These are phyloP conservation scores for Aureobasidium sp. DNA, from an alignment of 2,329 filamentous ascomycete genomes.

Conservation along the genomic window DNA sequence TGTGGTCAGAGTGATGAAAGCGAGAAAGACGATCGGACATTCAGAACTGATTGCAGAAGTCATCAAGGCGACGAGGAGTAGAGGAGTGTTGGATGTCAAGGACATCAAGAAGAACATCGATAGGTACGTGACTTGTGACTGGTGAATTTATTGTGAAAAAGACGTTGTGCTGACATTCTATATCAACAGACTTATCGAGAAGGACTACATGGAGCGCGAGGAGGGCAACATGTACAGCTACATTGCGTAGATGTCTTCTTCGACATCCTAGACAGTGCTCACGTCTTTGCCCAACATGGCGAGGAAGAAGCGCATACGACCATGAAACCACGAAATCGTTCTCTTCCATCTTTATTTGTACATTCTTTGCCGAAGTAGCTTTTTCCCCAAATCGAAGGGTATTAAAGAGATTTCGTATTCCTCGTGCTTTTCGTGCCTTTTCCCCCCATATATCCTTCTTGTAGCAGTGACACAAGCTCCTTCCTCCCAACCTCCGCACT, in stretches of 20 bases:
- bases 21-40: constrained; percentile 76
- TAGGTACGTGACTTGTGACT: constrained; percentile 48
- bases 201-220: constrained; percentile 82
- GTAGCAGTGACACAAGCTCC: too few species aligned
- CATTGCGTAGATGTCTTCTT: constrained; percentile 27
- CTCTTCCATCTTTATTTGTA: not conserved
- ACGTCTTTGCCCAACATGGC: not conserved
- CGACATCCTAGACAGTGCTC: not conserved
- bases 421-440: not conserved
- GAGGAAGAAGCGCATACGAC: not conserved
- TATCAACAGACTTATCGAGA: constrained; percentile 65
- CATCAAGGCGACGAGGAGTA: constrained; percentile 77
- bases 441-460: too few species aligned
- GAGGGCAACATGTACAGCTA: constrained; percentile 48
- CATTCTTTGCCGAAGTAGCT: not conserved
- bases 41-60: constrained; percentile 81
- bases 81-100: constrained; percentile 73
- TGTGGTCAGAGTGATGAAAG: constrained; percentile 96
- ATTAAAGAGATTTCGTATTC: not conserved
- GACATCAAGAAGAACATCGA: constrained; percentile 98
- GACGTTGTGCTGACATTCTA: constrained; percentile 16
- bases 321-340: not conserved
- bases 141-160: too few species aligned
- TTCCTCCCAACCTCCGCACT: too few species aligned
- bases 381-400: not conserved